Percentiles rank a stretch among this genome's conserved stretches.
These are phyloP conservation scores for Tolypocladium pustulatum DNA, from an alignment of 2,329 filamentous ascomycete species.

Conservation along the genomic window DNA sequence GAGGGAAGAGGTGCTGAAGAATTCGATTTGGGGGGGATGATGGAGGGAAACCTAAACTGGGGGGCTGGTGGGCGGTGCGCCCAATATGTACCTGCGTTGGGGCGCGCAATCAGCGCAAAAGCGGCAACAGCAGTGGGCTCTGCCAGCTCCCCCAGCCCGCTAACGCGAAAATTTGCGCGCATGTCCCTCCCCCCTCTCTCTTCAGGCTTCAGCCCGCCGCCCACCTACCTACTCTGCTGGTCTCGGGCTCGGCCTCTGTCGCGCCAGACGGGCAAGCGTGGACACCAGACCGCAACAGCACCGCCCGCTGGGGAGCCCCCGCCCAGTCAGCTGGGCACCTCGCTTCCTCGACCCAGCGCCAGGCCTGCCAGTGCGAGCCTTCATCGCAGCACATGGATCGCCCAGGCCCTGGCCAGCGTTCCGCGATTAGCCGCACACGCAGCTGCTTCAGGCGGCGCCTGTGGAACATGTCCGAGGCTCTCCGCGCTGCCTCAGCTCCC, in stretches of 20 bases:
- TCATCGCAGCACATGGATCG: not conserved
- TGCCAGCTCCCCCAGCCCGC: slow-evolving; percentile 6
- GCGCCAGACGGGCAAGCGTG: not conserved
- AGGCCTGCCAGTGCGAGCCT: not conserved
- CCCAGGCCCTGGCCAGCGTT: not conserved
- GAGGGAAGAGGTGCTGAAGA: slow-evolving; percentile 7
- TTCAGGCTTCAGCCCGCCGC: not conserved
- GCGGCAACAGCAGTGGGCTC: slow-evolving; percentile 13
- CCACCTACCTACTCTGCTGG: not conserved
- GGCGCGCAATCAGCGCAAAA: slow-evolving; percentile 21
- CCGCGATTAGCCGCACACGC: not conserved
- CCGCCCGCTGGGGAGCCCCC: not conserved
- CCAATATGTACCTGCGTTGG: slow-evolving; percentile 20
- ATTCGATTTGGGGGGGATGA: slow-evolving; percentile 15
- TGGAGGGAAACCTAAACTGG: slow-evolving; percentile 12
- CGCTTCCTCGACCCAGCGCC: not conserved
- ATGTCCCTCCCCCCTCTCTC: not conserved
- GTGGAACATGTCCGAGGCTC: not conserved
- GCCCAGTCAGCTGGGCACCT: not conserved
- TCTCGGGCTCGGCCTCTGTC: not conserved
- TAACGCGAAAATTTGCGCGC: not conserved
- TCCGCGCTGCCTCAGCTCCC: not conserved
- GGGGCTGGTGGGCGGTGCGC: slow-evolving; percentile 23
- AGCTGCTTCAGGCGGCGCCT: not conserved
- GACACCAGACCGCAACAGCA: not conserved